Base-by-base conservation (phyloP, 352 stramenopile genomes). In the Thalassiosira livingstoniorum region DNA sequence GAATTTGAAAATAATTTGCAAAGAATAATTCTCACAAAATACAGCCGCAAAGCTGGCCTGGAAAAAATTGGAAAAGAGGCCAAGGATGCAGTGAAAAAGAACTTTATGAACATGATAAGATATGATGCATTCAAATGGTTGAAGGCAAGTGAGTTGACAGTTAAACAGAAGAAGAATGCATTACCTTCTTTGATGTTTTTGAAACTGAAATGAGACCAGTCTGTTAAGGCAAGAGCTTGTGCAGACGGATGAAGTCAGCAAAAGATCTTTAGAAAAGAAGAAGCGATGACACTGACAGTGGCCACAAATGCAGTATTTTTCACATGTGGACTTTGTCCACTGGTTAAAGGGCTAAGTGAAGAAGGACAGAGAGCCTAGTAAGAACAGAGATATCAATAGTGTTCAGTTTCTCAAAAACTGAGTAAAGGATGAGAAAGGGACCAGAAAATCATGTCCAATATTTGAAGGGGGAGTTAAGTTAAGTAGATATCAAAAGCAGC, bases 151-250 rank as follows among this genome's bases (percentile, higher is more conserved):
- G 34, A 35, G 34, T 21, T 66, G 15, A 66, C 31, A 15, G 5
- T 29, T 11, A 11, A 66, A 23, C 2, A 66, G 32, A 10, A 34
- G 2, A 66, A 29, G 27, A 47, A 47, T n/a, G 58, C 58, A 25
- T 34, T 66, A 47, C 23, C 58, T 11, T 66, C 58, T 2, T 23
- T 66, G 4, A 66, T 66, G 15, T 66, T 66, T 34, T 34, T 66
- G 47, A 43, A n/a, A 34, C 43, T 29, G 47, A 66, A 58, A 11
- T 11, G n/a, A 58, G 7, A 23, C n/a, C 11, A n/a, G 27, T 10
- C 21, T 4, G 4, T 58, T n/a, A 58, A 58, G 21, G 5, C 11
- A 7, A 11, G 47, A 5, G 21, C 5, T 27, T 58, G 47, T n/a
- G 47, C 27, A 27, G 47, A 58, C 21, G 47, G 47, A 15, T 29